Evolutionary conservation across 805 yeast species (phyloP), one percentile per base, ranked within the genome.

Genomic region (Starmerella cellae): DNA sequence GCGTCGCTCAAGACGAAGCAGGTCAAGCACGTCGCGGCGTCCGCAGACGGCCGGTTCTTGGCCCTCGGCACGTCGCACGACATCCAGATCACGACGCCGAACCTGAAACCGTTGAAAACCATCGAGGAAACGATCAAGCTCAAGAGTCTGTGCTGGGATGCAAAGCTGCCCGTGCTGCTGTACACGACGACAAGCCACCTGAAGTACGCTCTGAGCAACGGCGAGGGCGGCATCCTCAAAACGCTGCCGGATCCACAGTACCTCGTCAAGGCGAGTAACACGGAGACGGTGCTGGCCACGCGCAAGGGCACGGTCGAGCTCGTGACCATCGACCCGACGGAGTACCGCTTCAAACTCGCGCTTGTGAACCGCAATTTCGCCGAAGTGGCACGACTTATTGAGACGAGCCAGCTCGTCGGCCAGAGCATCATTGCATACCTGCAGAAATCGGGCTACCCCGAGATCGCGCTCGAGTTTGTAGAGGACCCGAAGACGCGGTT

Each of bases 91-190:
- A 94, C 87, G 23, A 42, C 39, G 11, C 77, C 75, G 55, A 79
- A 77, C 60, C 79, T 75, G 50, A 85, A 83, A 58, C 64, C 76
- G 44, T 68, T 85, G 32, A 77, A 88, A 41, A 76, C 94, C 2
- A 72, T 85, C 75, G 96, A 85, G 60, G 99, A 91, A 68, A 88
- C 97, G 3, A 91, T 91, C 53, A 72, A 98, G 61, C 84, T 91
- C 57, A 91, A 91, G 68, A 78, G 93, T 65, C 96, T 95, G 37
- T 83, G 94, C 17, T 91, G 96, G 96, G 97, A 91, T 61, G 95
- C 85, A 54, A 68, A 82, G 38, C 88, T 88, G 41, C 49, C 50
- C 4, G 94, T 93, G 26, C 71, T 91, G 60, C 71, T 91, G 52
- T 91, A 88, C 65, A 80, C 96, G 18, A 91, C 99, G 6, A 70